Evolutionary conservation across 352 stramenopile genomes (phyloP).

Genomic region (Phytophthora litchii): DNA sequence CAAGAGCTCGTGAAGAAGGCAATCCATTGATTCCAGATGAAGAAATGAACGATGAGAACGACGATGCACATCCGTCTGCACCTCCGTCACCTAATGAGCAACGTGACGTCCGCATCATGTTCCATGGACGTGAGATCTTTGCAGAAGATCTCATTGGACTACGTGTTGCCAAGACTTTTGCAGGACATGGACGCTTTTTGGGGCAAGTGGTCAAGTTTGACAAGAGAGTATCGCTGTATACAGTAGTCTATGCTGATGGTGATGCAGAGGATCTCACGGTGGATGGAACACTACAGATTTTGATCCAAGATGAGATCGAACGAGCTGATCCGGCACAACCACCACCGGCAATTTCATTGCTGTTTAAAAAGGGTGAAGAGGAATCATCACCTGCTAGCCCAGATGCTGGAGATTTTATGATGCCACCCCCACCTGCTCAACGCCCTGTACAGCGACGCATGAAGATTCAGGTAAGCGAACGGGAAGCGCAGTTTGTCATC

Average conservation of each 20-base stretch:
- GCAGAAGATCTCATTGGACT: constrained; percentile 79
- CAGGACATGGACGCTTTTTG: constrained; percentile 79
- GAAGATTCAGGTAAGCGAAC: constrained; percentile 68
- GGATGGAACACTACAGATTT: constrained; percentile 80
- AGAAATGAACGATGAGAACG: constrained; percentile 33
- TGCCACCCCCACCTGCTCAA: constrained; percentile 7
- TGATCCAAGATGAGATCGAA: constrained; percentile 90
- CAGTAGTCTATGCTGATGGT: constrained; percentile 84
- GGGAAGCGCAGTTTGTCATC: constrained; percentile 76
- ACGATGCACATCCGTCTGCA: constrained; percentile 21
- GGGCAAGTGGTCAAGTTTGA: constrained; percentile 89
- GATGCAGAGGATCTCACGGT: constrained; percentile 81
- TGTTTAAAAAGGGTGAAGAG: constrained; percentile 33
- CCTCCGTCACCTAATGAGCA: constrained; percentile 42
- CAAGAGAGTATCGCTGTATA: constrained; percentile 66
- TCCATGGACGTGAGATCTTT: constrained; percentile 76
- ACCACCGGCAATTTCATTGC: constrained; percentile 38
- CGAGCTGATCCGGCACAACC: constrained; percentile 63
- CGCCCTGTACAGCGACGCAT: constrained; percentile 13
- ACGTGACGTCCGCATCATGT: constrained; percentile 63
- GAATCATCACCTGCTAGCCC: constrained; percentile 24
- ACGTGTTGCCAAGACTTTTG: constrained; percentile 86
- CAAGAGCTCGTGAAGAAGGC: constrained; percentile 19
- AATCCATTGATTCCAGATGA: constrained; percentile 24
- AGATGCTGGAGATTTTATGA: constrained; percentile 37